Percentiles rank a stretch among this genome's conserved stretches.
These are phyloP conservation scores for Bathelium albidoporum DNA, from an alignment of 495 filamentous ascomycete species.

Conservation along the genomic window DNA sequence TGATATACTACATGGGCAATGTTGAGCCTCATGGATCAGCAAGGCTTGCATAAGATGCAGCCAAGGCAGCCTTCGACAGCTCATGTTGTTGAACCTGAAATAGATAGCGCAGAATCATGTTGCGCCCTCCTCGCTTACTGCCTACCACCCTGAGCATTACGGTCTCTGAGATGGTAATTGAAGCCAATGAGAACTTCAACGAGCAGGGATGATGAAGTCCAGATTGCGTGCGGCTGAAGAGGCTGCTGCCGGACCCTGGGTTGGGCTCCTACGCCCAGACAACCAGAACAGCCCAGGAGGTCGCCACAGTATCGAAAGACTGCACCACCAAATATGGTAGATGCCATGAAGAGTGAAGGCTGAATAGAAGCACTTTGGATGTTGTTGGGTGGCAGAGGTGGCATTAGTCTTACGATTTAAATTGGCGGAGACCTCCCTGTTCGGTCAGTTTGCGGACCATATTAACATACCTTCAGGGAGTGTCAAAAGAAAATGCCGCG, in stretches of 20 bases:
- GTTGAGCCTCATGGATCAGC: slow-evolving; percentile 2
- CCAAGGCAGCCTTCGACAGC: not conserved
- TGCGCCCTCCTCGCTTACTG: not conserved
- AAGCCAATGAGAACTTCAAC: not conserved
- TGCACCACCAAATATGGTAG: too few species aligned
- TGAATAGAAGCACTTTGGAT: too few species aligned
- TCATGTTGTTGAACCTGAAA: not conserved
- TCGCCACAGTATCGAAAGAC: not conserved
- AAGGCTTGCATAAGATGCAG: not conserved
- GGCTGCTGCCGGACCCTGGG: not conserved
- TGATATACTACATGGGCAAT: not conserved
- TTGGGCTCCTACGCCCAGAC: not conserved
- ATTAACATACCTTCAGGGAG: too few species aligned
- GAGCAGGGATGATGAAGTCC: not conserved
- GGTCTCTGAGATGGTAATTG: not conserved
- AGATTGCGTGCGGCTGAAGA: slow-evolving; percentile 2
- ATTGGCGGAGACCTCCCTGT: too few species aligned
- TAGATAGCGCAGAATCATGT: not conserved
- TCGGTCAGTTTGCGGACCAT: too few species aligned
- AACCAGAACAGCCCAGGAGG: not conserved
- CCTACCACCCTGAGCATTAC: not conserved
- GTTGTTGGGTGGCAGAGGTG: too few species aligned
- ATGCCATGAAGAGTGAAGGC: too few species aligned
- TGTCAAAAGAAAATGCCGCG: too few species aligned
- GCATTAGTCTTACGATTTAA: too few species aligned